Evolutionary conservation across 2,329 filamentous ascomycete genomes (phyloP).

Genomic region (Alternaria brassicicola): DNA sequence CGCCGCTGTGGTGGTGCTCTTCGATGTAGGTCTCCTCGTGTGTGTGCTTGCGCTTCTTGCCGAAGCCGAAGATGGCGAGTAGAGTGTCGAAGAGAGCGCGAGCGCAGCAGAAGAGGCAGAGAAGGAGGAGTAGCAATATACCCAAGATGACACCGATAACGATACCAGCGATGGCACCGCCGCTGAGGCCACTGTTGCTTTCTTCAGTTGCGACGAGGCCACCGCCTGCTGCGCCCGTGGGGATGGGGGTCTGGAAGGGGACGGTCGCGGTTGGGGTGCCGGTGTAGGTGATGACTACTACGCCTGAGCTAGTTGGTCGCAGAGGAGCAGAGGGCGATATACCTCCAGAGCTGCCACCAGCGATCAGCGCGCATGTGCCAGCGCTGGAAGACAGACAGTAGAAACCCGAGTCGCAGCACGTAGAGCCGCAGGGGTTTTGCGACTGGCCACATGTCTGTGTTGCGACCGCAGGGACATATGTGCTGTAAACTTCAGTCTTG

Average conservation of each 20-base stretch:
- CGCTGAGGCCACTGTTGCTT: conserved; percentile 59
- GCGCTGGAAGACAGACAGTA: conserved; percentile 61
- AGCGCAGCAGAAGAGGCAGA: conserved; percentile 75
- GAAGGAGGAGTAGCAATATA: conserved; percentile 68
- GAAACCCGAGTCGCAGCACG: conserved; percentile 74
- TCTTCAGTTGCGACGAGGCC: conserved; percentile 39
- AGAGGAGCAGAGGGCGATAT: conserved; percentile 58
- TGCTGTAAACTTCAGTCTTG: conserved; percentile 61
- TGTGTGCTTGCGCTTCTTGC: conserved; percentile 54
- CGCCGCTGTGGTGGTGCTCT: conserved; percentile 67
- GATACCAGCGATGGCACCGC: conserved; percentile 79
- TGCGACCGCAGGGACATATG: conserved; percentile 26
- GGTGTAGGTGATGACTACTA: conserved; percentile 57
- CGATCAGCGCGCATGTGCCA: conserved; percentile 62
- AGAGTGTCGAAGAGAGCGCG: conserved; percentile 62
- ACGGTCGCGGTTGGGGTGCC: conserved; percentile 54
- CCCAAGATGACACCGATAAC: conserved; percentile 75
- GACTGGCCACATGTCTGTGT: conserved; percentile 54
- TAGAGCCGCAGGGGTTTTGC: conserved; percentile 67
- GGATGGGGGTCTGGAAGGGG: conserved; percentile 60
- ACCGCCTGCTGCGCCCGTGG: conserved; percentile 57
- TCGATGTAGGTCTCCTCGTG: conserved; percentile 67
- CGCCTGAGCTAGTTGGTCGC: conserved; percentile 60
- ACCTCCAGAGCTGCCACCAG: conserved; percentile 56
- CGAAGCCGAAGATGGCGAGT: conserved; percentile 66